Conservation (phyloP, 768 basidiomycete species). For the Podaxis sp. region DNA sequence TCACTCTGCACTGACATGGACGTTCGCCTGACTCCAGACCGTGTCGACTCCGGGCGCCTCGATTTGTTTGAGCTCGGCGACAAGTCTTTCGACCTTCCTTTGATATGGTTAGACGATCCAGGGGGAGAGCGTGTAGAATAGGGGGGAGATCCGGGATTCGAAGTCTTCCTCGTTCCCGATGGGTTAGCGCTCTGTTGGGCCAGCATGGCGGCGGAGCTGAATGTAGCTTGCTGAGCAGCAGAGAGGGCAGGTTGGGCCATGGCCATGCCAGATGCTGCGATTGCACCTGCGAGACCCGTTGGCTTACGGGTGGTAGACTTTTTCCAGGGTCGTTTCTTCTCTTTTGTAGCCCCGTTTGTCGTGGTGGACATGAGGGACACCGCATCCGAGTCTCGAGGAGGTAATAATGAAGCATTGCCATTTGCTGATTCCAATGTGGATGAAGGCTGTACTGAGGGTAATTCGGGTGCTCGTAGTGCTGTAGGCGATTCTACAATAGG, state of each 20-base stretch:
- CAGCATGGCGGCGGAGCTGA: conserved; percentile 1
- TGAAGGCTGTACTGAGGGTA: conserved; percentile 11
- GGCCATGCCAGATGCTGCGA: conserved; percentile 63
- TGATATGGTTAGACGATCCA: conserved; percentile 15
- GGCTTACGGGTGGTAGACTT: conserved; percentile 44
- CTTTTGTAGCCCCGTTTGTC: conserved; percentile 19
- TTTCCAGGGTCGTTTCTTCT: conserved; percentile 44
- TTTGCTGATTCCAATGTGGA: conserved; percentile 14
- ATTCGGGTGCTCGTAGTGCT: conserved; percentile 31
- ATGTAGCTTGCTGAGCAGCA: conserved; percentile 39
- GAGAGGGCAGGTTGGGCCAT: conserved; percentile 59
- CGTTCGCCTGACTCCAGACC: conserved; percentile 16
- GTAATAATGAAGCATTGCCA: conserved; percentile 8
- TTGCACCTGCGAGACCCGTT: conserved; percentile 62
- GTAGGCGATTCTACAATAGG: conserved; percentile 48
- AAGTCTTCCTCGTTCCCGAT: conserved; percentile 10
- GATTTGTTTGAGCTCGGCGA: conserved; percentile 31
- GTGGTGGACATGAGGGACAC: conserved; percentile 24
- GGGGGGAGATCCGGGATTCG: conserved; percentile 19
- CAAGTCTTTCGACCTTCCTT: conserved; percentile 22
- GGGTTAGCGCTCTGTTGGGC: conserved; percentile 1
- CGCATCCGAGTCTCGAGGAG: conserved; percentile 21
- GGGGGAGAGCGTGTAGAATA: conserved; percentile 27
- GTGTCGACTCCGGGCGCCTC: conserved; percentile 8
- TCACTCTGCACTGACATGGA: conserved; percentile 28